A percentile compares a stretch with the other conserved stretches of the same genome.
Evolutionary conservation across 108 stramenopile genomes (phyloP).

Genomic region (Thalassiosira profunda): DNA sequence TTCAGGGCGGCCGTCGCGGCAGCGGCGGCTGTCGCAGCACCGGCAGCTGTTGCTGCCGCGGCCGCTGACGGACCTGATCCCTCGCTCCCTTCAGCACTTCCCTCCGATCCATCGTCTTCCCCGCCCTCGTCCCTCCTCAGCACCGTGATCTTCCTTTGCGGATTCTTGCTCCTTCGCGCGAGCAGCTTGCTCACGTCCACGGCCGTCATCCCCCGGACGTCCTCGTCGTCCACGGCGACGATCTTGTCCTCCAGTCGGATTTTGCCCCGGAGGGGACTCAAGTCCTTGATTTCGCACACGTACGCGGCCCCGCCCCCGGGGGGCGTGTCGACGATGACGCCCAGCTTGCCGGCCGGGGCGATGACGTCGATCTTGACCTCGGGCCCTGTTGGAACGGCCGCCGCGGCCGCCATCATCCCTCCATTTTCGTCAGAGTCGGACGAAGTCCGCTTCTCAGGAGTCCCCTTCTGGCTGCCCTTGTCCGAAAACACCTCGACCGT

Average conservation of each 20-base stretch:
- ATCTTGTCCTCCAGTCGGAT: slow-evolving; percentile 70
- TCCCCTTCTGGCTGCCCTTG: too few species aligned
- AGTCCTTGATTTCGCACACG: slow-evolving; percentile 55
- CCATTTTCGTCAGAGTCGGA: too few species aligned
- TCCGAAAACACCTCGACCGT: too few species aligned
- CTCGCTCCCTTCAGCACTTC: background rate
- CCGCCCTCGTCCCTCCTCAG: background rate
- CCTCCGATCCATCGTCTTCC: background rate
- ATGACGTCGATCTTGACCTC: background rate
- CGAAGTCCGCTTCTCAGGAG: too few species aligned
- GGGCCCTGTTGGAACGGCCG: background rate
- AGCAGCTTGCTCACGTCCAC: slow-evolving; percentile 15
- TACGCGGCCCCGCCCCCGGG: slow-evolving; percentile 30
- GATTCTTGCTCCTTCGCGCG: slow-evolving; percentile 1
- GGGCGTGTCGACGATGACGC: slow-evolving; percentile 10
- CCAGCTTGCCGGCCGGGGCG: slow-evolving; percentile 30
- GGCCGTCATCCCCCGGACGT: slow-evolving; percentile 27
- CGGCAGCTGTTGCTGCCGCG: too few species aligned
- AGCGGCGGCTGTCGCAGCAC: too few species aligned
- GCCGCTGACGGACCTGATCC: too few species aligned
- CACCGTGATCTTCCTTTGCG: slow-evolving; percentile 10
- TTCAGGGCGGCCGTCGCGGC: too few species aligned
- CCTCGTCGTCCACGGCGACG: slow-evolving; percentile 72
- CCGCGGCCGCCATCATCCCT: background rate
- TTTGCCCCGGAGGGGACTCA: slow-evolving; percentile 49